Evolutionary conservation across 1,139 yeast species (phyloP).

Genomic region (Blastobotrys illinoisensis): DNA sequence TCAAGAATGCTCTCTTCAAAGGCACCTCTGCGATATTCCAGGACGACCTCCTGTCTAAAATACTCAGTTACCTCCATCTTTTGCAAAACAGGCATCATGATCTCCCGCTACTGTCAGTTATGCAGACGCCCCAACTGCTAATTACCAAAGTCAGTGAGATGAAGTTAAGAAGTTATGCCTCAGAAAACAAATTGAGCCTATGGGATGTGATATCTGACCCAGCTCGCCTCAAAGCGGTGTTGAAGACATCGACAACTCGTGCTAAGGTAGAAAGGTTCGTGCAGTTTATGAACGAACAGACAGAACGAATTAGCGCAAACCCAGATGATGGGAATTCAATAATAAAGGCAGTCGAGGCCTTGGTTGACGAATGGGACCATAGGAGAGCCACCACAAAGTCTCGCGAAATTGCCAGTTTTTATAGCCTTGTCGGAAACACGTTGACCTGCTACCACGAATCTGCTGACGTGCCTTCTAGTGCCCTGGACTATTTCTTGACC

Average conservation of each 20-base stretch:
- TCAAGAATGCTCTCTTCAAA: background rate
- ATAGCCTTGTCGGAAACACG: background rate
- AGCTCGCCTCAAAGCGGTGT: background rate
- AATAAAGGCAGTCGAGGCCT: slow-evolving; percentile 8
- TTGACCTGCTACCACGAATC: background rate
- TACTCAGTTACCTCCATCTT: background rate
- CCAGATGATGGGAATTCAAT: background rate
- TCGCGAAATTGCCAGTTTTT: slow-evolving; percentile 4
- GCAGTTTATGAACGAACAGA: background rate
- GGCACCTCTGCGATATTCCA: background rate
- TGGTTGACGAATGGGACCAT: slow-evolving; percentile 2
- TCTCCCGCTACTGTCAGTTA: background rate
- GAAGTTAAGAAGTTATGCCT: background rate
- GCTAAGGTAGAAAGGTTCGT: background rate
- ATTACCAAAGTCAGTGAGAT: background rate
- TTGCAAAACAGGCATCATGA: background rate
- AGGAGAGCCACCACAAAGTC: background rate
- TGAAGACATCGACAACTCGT: background rate
- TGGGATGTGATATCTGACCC: background rate
- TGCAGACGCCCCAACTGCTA: background rate
- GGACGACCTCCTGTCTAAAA: background rate
- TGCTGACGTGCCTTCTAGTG: background rate
- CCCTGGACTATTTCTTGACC: slow-evolving; percentile 10
- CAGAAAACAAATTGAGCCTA: background rate
- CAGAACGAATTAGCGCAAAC: background rate